These are phyloP conservation scores for Lactarius tabidus DNA, from an alignment of 768 basidiomycete species.

Conservation along the genomic window DNA sequence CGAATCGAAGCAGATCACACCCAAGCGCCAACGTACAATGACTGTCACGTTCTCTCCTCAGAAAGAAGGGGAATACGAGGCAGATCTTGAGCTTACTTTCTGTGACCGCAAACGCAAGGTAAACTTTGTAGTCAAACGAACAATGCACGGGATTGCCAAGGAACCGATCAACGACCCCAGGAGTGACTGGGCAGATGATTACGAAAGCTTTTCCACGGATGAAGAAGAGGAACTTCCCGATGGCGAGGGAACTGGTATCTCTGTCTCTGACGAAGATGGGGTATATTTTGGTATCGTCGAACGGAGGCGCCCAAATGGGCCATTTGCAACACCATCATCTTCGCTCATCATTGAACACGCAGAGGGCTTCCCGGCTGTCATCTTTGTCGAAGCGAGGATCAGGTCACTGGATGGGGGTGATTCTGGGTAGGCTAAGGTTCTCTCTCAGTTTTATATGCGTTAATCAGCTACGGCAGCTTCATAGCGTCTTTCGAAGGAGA, in stretches of 20 bases:
- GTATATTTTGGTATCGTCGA: constrained; percentile 53
- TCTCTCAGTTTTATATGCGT: neutral
- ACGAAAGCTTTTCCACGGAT: neutral
- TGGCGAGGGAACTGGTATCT: constrained; percentile 47
- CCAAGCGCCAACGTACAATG: neutral
- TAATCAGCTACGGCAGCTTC: constrained; percentile 10
- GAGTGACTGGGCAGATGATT: neutral
- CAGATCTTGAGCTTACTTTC: constrained; percentile 14
- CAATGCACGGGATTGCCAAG: constrained; percentile 3
- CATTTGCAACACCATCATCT: constrained; percentile 9
- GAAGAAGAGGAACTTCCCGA: constrained; percentile 31
- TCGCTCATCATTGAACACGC: constrained; percentile 23
- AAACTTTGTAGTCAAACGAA: constrained; percentile 10
- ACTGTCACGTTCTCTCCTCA: constrained; percentile 7
- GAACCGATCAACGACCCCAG: neutral
- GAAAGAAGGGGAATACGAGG: constrained; percentile 15
- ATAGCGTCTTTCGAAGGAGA: constrained; percentile 11
- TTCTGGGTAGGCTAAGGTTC: constrained; percentile 4
- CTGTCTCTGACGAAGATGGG: constrained; percentile 31
- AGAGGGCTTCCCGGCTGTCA: constrained; percentile 13
- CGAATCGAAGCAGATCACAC: neutral
- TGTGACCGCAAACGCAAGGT: neutral
- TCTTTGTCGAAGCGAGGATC: constrained; percentile 16
- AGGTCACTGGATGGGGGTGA: constrained; percentile 3
- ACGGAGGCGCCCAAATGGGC: constrained; percentile 29